phyloP scores from a whole-genome alignment of 2,329 filamentous ascomycete species.

The Ophiostoma tasmaniense region DNA sequence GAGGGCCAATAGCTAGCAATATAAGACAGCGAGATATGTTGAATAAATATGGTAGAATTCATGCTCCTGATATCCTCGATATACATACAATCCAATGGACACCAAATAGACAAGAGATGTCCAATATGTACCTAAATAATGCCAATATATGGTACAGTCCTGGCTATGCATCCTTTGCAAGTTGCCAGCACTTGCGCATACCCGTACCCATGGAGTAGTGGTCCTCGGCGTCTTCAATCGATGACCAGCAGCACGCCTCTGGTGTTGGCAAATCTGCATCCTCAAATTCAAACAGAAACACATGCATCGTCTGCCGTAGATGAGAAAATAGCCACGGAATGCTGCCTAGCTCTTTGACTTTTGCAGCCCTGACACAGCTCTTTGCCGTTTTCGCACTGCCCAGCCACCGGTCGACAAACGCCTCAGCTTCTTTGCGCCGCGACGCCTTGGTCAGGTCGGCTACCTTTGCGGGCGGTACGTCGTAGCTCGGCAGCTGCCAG shows the following conservation, averaged over 20 bases:
- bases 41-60: not conserved
- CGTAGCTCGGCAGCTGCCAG: slow-evolving; percentile 47
- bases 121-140: not conserved
- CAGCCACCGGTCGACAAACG: slow-evolving; percentile 7
- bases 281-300: slow-evolving; percentile 39
- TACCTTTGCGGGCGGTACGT: slow-evolving; percentile 5
- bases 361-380: slow-evolving; percentile 21
- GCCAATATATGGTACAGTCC: not conserved
- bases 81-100: not conserved
- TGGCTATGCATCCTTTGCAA: slow-evolving; percentile 27
- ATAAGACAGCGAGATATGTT: no score
- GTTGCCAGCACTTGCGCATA: slow-evolving; percentile 49
- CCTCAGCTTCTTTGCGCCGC: slow-evolving; percentile 11
- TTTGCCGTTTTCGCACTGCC: not conserved
- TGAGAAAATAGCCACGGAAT: slow-evolving; percentile 53
- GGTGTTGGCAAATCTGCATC: slow-evolving; percentile 12
- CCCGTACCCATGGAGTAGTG: slow-evolving; percentile 49
- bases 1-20: no score
- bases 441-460: not conserved
- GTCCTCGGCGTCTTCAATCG: slow-evolving; percentile 33
- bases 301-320: slow-evolving; percentile 48
- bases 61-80: not conserved
- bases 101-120: not conserved
- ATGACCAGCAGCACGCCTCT: slow-evolving; percentile 31
- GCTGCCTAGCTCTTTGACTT: slow-evolving; percentile 38